phyloP scores from a whole-genome alignment of 2,329 filamentous ascomycete species.

The Aschersonia sp. region DNA sequence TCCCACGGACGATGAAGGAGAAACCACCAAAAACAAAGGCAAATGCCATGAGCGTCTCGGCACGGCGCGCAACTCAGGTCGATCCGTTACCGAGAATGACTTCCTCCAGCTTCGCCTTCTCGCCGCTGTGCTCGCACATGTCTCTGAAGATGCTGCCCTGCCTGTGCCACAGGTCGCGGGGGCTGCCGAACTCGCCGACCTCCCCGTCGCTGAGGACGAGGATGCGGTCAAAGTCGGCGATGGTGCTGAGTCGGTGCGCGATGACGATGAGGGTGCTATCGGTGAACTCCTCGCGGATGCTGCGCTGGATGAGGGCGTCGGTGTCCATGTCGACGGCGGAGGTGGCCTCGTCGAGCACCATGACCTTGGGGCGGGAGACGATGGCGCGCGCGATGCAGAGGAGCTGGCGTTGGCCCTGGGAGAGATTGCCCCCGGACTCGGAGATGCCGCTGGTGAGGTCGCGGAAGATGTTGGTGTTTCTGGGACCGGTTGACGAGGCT shows the following conservation, averaged over 20 bases:
- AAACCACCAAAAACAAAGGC: neutral
- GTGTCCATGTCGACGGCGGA: slow-evolving; percentile 67
- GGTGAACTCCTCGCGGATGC: slow-evolving; percentile 57
- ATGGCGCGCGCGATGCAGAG: slow-evolving; percentile 63
- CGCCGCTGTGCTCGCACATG: slow-evolving; percentile 50
- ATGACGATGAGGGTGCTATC: slow-evolving; percentile 59
- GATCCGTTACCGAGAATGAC: slow-evolving; percentile 22
- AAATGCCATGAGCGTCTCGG: no score
- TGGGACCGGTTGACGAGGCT: slow-evolving; percentile 16
- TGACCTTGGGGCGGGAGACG: slow-evolving; percentile 57
- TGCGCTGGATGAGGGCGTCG: slow-evolving; percentile 58
- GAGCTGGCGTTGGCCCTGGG: slow-evolving; percentile 63
- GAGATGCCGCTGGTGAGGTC: slow-evolving; percentile 49
- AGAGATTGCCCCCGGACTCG: slow-evolving; percentile 61
- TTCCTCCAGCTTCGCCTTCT: slow-evolving; percentile 35
- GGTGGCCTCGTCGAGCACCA: slow-evolving; percentile 71
- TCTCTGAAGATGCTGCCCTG: slow-evolving; percentile 40
- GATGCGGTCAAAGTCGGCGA: slow-evolving; percentile 64
- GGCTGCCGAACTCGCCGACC: slow-evolving; percentile 54
- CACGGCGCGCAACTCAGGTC: no score
- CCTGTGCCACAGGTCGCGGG: slow-evolving; percentile 44
- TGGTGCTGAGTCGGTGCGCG: slow-evolving; percentile 61
- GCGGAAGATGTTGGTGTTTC: slow-evolving; percentile 52
- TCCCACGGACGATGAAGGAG: neutral
- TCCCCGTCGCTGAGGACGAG: slow-evolving; percentile 54